Conservation (phyloP, 164 flowering plant genomes). For the Hamamelis virginiana region DNA sequence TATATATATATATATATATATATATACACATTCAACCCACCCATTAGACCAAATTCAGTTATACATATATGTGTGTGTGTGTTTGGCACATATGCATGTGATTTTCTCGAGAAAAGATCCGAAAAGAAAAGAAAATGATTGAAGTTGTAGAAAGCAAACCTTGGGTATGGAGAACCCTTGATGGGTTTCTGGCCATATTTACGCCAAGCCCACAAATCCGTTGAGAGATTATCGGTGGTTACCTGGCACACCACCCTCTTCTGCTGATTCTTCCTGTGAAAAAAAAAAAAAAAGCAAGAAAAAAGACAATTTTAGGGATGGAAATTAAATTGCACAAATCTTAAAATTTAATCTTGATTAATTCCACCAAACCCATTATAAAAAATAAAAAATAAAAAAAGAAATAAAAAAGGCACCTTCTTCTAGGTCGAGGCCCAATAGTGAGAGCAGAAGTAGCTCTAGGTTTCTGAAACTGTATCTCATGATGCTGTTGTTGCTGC, state of each 20-base stretch:
- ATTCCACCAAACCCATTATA: not conserved
- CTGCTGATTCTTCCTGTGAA: constrained; percentile 32
- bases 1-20: too few relatives aligned
- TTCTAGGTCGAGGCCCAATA: not conserved
- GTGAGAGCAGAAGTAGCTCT: not conserved
- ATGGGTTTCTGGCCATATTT: constrained; percentile 39
- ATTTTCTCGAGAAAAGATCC: not conserved
- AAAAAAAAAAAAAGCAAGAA: not conserved
- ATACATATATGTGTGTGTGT: too few relatives aligned
- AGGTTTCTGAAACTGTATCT: not conserved
- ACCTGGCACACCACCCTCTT: constrained; percentile 17
- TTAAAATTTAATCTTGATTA: not conserved
- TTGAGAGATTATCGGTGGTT: constrained; percentile 13
- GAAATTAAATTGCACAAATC: not conserved
- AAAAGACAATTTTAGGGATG: not conserved
- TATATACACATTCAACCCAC: not conserved
- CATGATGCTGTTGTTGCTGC: not conserved
- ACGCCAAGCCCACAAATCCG: constrained; percentile 23
- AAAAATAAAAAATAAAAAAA: too few relatives aligned
- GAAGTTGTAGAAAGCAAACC: constrained; percentile 12
- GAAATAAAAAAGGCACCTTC: not conserved
- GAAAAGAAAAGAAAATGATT: not conserved
- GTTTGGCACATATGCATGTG: too few relatives aligned
- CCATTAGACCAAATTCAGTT: too few relatives aligned
- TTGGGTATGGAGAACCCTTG: constrained; percentile 33